Base-by-base conservation (phyloP, 768 basidiomycete genomes). In the Mycena leptocephala region DNA sequence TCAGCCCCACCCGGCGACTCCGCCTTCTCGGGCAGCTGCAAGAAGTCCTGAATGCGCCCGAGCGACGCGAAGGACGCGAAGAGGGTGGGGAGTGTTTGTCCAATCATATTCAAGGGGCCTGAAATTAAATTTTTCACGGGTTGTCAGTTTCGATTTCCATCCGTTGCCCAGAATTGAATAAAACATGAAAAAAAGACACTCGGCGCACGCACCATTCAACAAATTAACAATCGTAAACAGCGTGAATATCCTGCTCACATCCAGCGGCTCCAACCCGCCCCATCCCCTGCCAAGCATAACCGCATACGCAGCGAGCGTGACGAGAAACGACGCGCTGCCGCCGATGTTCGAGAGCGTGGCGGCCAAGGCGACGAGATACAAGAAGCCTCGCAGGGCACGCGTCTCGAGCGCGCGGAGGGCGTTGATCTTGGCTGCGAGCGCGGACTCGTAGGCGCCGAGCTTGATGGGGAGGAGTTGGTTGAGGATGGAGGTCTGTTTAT, bases 11-110 rank as follows among this genome's bases (percentile, higher is more conserved):
- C n/a, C n/a, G n/a, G n/a, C n/a, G n/a, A n/a, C n/a, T n/a, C n/a
- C n/a, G n/a, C n/a, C n/a, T 71, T 76, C 55, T 76, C 64, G 28
- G 74, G 74, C 22, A 76, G 62, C 74, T 71, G 74, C 33, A 76
- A 39, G n/a, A 76, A 75, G 10, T 32, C 51, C 37, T 75, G 74
- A 28, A 75, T 75, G 33, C 74, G 67, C 32, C 13, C n/a, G 24
- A 75, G 62, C 1, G 74, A 75, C 9, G 74, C 74, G 11, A 64
- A 70, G 4, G 74, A 56, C 48, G 74, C 74, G 41, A 70, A 70
- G 5, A 75, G 39, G 11, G 5, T 1, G 0, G 74, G 74, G 13
- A 75, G 74, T 53, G 18, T 10, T 22, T 75, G 74, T 0, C 74
- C 74, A 10, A 75, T 64, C 18, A 7, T 20, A n/a, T 63, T 75